Conservation (phyloP, 331 rosid species). For the Arachis monticola region DNA sequence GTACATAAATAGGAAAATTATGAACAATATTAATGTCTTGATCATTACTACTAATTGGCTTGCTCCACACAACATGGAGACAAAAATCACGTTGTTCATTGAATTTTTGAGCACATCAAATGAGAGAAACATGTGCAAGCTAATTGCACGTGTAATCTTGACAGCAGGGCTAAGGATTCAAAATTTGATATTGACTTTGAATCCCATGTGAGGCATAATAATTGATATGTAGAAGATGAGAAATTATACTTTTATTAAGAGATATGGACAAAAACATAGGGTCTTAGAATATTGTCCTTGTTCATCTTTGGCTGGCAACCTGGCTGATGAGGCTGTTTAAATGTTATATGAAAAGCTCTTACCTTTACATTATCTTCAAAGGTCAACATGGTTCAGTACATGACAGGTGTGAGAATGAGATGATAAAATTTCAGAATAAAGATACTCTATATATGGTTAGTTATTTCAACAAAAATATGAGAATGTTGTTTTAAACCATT, state of each 20-base stretch:
- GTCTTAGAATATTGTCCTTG: background rate
- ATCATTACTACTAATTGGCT: conserved; percentile 25
- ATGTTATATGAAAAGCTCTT: conserved; percentile 3
- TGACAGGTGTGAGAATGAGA: background rate
- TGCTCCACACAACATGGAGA: conserved; percentile 33
- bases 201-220: conserved; percentile 39
- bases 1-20: conserved; percentile 13
- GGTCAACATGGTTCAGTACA: background rate
- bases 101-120: conserved; percentile 37
- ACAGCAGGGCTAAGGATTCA: conserved; percentile 38
- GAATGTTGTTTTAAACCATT: too few species aligned
- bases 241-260: conserved; percentile 23
- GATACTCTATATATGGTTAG: background rate
- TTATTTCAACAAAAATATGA: background rate
- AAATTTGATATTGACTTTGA: conserved; percentile 31
- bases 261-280: conserved; percentile 1
- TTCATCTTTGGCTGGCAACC: conserved; percentile 27
- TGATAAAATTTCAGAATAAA: background rate
- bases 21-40: conserved; percentile 3
- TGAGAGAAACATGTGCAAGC: conserved; percentile 41
- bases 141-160: conserved; percentile 37
- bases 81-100: conserved; percentile 44
- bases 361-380: background rate
- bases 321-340: conserved; percentile 7
- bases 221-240: conserved; percentile 7